Conservation (phyloP, 176 grass and related monocot species). For the Ensete ventricosum region DNA sequence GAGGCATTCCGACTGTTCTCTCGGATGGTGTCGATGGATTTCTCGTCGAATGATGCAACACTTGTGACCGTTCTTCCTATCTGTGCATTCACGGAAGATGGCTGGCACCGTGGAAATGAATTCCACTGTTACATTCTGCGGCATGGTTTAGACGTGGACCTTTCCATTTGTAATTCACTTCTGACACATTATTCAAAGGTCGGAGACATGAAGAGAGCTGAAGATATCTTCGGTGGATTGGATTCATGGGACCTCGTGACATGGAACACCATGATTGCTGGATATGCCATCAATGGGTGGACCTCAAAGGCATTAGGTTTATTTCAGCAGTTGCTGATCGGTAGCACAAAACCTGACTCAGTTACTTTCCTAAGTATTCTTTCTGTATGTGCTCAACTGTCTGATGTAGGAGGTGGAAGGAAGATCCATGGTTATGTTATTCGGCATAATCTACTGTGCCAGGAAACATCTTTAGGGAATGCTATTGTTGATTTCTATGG, state of each 20-base stretch:
- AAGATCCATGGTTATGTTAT: constrained; percentile 52
- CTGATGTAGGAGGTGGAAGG: constrained; percentile 34
- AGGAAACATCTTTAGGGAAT: constrained; percentile 52
- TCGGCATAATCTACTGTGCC: constrained; percentile 18
- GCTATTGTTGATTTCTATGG: constrained; percentile 59
- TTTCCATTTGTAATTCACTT: constrained; percentile 59
- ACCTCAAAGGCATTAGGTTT: constrained; percentile 28
- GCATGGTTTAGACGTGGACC: constrained; percentile 30
- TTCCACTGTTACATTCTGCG: constrained; percentile 44
- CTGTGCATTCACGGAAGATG: constrained; percentile 34
- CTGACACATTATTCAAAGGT: constrained; percentile 50
- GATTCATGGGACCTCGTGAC: constrained; percentile 34
- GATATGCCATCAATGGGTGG: constrained; percentile 42
- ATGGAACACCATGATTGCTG: constrained; percentile 55
- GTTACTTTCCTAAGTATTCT: constrained; percentile 55
- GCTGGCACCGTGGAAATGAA: constrained; percentile 33
- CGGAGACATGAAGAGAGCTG: constrained; percentile 28
- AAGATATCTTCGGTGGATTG: constrained; percentile 40
- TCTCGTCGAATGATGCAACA: constrained; percentile 45
- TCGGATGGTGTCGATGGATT: constrained; percentile 24
- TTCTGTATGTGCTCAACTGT: constrained; percentile 37
- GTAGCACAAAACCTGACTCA: constrained; percentile 38
- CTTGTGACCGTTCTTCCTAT: constrained; percentile 44
- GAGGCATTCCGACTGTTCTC: constrained; percentile 35
- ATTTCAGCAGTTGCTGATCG: constrained; percentile 34